These are phyloP conservation scores for Leucocoprinus birnbaumii DNA, from an alignment of 768 basidiomycete species.

Conservation along the genomic window DNA sequence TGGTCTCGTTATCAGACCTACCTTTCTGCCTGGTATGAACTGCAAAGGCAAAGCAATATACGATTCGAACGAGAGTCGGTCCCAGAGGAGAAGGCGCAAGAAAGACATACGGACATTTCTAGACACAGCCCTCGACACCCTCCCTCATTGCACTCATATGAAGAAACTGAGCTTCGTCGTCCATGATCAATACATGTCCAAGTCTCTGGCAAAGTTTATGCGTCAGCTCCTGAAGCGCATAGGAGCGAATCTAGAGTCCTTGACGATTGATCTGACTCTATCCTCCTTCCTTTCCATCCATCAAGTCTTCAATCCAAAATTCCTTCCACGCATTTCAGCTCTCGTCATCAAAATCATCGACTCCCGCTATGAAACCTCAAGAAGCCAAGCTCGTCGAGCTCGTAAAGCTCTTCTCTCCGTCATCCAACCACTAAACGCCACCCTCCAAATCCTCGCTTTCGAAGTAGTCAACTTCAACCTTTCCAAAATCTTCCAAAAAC, in stretches of 20 bases:
- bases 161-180: conserved; percentile 22
- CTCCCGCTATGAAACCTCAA: conserved; percentile 10
- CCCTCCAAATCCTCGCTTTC: background rate
- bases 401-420: conserved; percentile 3
- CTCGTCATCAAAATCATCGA: conserved; percentile 13
- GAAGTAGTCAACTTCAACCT: conserved; percentile 10
- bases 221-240: conserved; percentile 19
- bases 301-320: conserved; percentile 13
- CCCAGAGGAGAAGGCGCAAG: background rate
- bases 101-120: conserved; percentile 11
- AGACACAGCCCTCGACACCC: conserved; percentile 8
- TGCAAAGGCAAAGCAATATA: conserved; percentile 5
- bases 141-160: conserved; percentile 18
- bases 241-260: conserved; percentile 16
- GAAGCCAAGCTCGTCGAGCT: background rate
- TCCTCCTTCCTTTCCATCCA: conserved; percentile 18
- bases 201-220: conserved; percentile 18
- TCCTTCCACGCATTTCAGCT: conserved; percentile 15
- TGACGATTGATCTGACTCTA: conserved; percentile 22
- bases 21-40: conserved; percentile 21
- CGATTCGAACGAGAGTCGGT: background rate
- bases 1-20: conserved; percentile 23
- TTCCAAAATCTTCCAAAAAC: conserved; percentile 7
- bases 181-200: conserved; percentile 20
- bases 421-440: background rate